These are phyloP conservation scores for Trichoderma gracile DNA, from an alignment of 2,329 filamentous ascomycete genomes.

Conservation along the genomic window DNA sequence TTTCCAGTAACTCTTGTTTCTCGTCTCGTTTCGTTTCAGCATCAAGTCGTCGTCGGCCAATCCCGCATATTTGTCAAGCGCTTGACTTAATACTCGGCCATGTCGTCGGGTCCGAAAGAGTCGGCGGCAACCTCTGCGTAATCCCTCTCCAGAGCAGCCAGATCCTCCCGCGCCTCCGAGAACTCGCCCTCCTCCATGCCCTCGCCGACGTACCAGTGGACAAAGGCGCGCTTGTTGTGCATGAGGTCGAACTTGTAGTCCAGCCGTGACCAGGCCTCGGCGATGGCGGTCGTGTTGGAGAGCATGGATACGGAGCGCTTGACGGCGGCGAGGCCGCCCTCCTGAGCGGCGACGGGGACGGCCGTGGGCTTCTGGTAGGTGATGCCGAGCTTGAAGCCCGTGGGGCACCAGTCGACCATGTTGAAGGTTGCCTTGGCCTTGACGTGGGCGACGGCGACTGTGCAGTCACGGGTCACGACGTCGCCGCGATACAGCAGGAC, in stretches of 20 bases:
- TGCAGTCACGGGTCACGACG: slow-evolving; percentile 69
- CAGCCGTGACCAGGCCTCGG: slow-evolving; percentile 71
- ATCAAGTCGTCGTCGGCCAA: not conserved
- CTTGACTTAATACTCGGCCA: slow-evolving; percentile 72
- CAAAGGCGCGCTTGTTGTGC: slow-evolving; percentile 76
- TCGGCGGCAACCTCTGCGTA: slow-evolving; percentile 83
- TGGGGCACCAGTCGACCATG: slow-evolving; percentile 74
- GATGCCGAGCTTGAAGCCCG: slow-evolving; percentile 74
- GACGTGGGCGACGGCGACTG: slow-evolving; percentile 63
- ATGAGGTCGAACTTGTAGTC: slow-evolving; percentile 77
- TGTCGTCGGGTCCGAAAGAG: slow-evolving; percentile 64
- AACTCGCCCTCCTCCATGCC: slow-evolving; percentile 94
- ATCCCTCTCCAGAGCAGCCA: slow-evolving; percentile 82
- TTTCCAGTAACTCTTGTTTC: not conserved
- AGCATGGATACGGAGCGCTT: slow-evolving; percentile 69
- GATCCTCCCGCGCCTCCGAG: slow-evolving; percentile 81
- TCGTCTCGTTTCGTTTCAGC: not conserved
- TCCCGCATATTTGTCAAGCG: not conserved
- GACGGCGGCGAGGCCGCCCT: slow-evolving; percentile 62
- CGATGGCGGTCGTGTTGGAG: slow-evolving; percentile 73
- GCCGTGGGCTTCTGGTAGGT: slow-evolving; percentile 69
- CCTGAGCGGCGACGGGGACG: slow-evolving; percentile 54
- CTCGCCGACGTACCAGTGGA: slow-evolving; percentile 82
- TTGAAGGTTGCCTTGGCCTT: slow-evolving; percentile 74
- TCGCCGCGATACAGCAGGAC: slow-evolving; percentile 72